phyloP scores from a whole-genome alignment of 2,329 filamentous ascomycete genomes.

The Trichophyton verrucosum region DNA sequence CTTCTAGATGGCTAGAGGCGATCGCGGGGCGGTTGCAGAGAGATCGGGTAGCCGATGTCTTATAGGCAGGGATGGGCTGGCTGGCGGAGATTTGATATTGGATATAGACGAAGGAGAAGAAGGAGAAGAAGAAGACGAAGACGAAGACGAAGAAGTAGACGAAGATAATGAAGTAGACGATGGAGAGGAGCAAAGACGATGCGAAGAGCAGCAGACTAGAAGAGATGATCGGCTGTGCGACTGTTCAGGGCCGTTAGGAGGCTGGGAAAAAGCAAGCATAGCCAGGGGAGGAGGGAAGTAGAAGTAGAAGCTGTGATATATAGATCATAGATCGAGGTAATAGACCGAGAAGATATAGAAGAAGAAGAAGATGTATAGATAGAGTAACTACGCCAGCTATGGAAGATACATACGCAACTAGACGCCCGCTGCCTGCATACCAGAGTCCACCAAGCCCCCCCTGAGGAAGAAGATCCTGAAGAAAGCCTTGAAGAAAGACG shows the following conservation, averaged over 20 bases:
- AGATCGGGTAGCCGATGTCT: neutral
- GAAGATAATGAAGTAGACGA: neutral
- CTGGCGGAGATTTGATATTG: no score
- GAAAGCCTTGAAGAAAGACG: neutral
- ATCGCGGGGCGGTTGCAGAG: neutral
- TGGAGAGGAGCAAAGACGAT: neutral
- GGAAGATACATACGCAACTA: neutral
- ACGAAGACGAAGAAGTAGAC: neutral
- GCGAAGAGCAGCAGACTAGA: neutral
- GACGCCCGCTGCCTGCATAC: neutral
- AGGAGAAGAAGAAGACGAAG: neutral
- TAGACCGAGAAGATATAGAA: neutral
- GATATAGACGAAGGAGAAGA: neutral
- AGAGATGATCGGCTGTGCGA: no score
- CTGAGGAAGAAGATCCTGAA: neutral
- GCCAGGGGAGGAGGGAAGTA: neutral
- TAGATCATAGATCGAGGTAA: neutral
- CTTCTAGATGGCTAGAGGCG: neutral
- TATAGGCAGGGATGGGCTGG: neutral
- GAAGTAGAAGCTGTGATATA: neutral
- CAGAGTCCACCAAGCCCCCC: neutral
- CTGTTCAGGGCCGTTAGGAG: neutral
- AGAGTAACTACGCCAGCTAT: neutral
- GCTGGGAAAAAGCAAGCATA: conserved; percentile 1
- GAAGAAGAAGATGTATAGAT: neutral